A percentile compares a stretch with the other conserved stretches of the same genome.
Conservation (phyloP, 805 yeast species). For the Cyberlindnera galapagoensis region DNA sequence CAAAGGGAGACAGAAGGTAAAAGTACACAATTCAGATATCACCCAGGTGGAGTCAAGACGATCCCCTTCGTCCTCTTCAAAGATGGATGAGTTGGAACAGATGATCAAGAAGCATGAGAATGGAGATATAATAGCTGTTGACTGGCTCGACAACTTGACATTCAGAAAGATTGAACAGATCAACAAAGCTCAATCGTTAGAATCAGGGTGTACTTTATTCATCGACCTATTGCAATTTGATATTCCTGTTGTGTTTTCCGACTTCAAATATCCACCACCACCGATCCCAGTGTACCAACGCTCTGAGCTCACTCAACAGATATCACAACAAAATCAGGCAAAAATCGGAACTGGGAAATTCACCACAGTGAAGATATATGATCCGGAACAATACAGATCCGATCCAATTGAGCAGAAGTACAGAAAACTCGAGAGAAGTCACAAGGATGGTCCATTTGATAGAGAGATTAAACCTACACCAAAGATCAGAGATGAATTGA, state of each 20-base stretch:
- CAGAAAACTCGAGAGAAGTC: constrained; percentile 76
- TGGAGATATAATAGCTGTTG: constrained; percentile 53
- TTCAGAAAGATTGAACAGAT: constrained; percentile 40
- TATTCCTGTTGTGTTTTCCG: constrained; percentile 65
- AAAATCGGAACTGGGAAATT: constrained; percentile 27
- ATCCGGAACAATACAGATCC: constrained; percentile 59
- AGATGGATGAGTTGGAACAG: constrained; percentile 44
- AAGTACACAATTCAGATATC: no score
- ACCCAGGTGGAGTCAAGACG: not conserved
- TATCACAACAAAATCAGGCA: constrained; percentile 15
- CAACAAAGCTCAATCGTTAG: constrained; percentile 18
- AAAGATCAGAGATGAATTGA: constrained; percentile 66
- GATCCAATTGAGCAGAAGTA: constrained; percentile 90
- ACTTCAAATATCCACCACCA: constrained; percentile 36
- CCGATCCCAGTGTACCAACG: constrained; percentile 34
- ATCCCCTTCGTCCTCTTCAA: constrained; percentile 13
- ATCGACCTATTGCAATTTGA: constrained; percentile 63
- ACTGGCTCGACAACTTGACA: constrained; percentile 72
- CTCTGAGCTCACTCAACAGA: constrained; percentile 31
- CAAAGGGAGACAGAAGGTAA: constrained; percentile 62
- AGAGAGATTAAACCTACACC: constrained; percentile 86
- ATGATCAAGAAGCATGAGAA: constrained; percentile 56
- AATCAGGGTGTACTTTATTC: constrained; percentile 33
- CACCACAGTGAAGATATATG: constrained; percentile 42
- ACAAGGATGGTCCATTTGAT: constrained; percentile 70